Evolutionary conservation across 805 yeast species (phyloP).

Genomic region (Starmerella apicola): DNA sequence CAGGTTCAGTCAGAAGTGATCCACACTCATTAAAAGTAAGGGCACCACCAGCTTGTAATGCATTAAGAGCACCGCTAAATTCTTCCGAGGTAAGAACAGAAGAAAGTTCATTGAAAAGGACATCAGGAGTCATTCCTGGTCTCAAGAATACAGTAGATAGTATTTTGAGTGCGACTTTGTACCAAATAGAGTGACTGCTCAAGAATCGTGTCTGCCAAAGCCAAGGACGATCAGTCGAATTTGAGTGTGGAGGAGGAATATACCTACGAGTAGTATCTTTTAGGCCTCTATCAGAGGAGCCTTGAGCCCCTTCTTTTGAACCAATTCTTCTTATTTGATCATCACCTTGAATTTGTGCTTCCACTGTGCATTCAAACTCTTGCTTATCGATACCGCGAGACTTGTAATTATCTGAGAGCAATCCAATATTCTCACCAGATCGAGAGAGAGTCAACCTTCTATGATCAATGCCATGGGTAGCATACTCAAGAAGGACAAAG

Average conservation of each 20-base stretch:
- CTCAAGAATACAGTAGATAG: constrained; percentile 36
- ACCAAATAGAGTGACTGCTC: constrained; percentile 46
- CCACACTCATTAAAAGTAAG: background rate
- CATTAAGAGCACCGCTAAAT: constrained; percentile 20
- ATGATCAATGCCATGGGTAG: constrained; percentile 3
- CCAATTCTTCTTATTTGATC: too few species aligned
- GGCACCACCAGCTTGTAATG: constrained; percentile 20
- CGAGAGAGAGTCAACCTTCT: constrained; percentile 1
- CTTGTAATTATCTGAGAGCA: constrained; percentile 35
- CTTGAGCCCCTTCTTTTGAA: too few species aligned
- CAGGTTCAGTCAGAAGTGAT: background rate
- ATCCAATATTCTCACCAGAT: constrained; percentile 13
- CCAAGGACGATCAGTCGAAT: constrained; percentile 6
- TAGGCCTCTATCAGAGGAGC: too few species aligned
- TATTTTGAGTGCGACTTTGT: constrained; percentile 37
- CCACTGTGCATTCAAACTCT: constrained; percentile 15
- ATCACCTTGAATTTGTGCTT: constrained; percentile 1
- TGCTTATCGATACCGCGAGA: constrained; percentile 53
- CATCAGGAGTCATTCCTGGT: constrained; percentile 39
- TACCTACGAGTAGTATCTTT: too few species aligned
- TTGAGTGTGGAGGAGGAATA: constrained; percentile 1
- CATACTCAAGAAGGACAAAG: constrained; percentile 45
- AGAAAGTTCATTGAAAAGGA: constrained; percentile 20
- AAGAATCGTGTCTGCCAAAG: constrained; percentile 28
- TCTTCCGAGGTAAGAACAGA: constrained; percentile 23